Evolutionary conservation across 225 moss, liverwort and hornwort genomes (phyloP), one percentile per base, ranked within the genome.

Genomic region (Polytrichum formosum): DNA sequence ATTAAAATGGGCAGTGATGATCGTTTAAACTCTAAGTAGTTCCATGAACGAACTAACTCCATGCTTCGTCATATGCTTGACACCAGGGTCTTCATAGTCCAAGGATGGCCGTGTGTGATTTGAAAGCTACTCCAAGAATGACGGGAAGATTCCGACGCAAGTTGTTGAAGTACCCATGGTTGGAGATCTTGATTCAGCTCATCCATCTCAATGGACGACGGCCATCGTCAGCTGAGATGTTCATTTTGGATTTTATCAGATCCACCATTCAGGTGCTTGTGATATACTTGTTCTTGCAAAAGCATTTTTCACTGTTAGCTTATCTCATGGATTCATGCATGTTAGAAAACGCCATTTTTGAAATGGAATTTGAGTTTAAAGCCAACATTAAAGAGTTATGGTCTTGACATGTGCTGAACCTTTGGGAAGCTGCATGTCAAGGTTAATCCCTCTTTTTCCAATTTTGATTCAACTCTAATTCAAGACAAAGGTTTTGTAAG

Each of bases 131-230:
- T 23, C 76, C 71, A 22, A 69, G 71, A 71, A 55, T 28, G 20
- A 56, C 21, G 0, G 18, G 67, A 28, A 8, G 55, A 28, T 81
- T 85, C 35, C 73, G 65, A 0, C 55, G 66, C 4, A 53, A 26
- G 0, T 20, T 81, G 28, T 62, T 74, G 5, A 81, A 73, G 1
- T 63, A 67, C 29, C 74, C 71, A 6, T 85, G 76, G 78, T 65
- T 76, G 64, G 76, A 81, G 1, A 67, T 72, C 55, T 73, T 81
- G 55, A 85, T 85, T 0, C 70, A 22, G 19, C 76, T 79, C 22
- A 69, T 76, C 13, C 65, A 81, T 46, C 61, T 66, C 9, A 53
- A 79, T n/a, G 74, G 78, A 3, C 26, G 19, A 5, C 56, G 5
- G 1, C 76, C 78, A 53, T 37, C 16, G 0, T 5, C 0, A 6